Percentiles rank a stretch among this genome's conserved stretches.
Evolutionary conservation across 2,329 filamentous ascomycete genomes (phyloP).

Genomic region (Fusarium sp.): DNA sequence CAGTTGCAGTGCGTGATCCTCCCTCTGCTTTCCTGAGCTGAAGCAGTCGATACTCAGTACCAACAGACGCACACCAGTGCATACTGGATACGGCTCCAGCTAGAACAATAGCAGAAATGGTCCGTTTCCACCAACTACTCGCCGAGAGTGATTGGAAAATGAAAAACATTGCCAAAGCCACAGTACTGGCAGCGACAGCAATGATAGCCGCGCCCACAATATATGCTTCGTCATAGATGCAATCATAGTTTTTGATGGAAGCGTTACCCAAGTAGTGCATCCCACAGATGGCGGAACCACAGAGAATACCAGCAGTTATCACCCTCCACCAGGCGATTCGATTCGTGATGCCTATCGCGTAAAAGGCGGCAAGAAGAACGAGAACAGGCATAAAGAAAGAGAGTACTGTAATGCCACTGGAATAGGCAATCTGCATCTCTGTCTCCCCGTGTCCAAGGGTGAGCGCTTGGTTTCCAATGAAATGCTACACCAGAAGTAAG

Average conservation of each 20-base stretch:
- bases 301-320: slow-evolving; percentile 74
- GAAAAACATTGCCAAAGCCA: slow-evolving; percentile 83
- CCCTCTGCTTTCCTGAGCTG: slow-evolving; percentile 53
- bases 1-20: slow-evolving; percentile 70
- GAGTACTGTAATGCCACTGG: slow-evolving; percentile 11
- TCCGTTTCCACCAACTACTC: slow-evolving; percentile 82
- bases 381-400: slow-evolving; percentile 61
- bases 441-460: slow-evolving; percentile 1
- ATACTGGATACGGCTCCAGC: slow-evolving; percentile 86
- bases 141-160: slow-evolving; percentile 82
- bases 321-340: slow-evolving; percentile 71
- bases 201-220: slow-evolving; percentile 80
- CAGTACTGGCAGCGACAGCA: slow-evolving; percentile 78
- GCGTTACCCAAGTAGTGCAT: slow-evolving; percentile 92
- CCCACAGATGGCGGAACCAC: slow-evolving; percentile 81
- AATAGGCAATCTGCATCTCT: slow-evolving; percentile 22
- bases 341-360: slow-evolving; percentile 74
- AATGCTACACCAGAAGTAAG: slow-evolving; percentile 5
- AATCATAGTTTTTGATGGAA: slow-evolving; percentile 83
- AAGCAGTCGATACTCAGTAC: slow-evolving; percentile 76
- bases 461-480: slow-evolving; percentile 25
- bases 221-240: slow-evolving; percentile 71
- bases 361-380: slow-evolving; percentile 81
- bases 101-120: slow-evolving; percentile 76
- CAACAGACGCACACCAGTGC: slow-evolving; percentile 86